A percentile compares a stretch with the other conserved stretches of the same genome.
These are phyloP conservation scores for Ogataea philodendri DNA, from an alignment of 805 yeast genomes.

Conservation along the genomic window DNA sequence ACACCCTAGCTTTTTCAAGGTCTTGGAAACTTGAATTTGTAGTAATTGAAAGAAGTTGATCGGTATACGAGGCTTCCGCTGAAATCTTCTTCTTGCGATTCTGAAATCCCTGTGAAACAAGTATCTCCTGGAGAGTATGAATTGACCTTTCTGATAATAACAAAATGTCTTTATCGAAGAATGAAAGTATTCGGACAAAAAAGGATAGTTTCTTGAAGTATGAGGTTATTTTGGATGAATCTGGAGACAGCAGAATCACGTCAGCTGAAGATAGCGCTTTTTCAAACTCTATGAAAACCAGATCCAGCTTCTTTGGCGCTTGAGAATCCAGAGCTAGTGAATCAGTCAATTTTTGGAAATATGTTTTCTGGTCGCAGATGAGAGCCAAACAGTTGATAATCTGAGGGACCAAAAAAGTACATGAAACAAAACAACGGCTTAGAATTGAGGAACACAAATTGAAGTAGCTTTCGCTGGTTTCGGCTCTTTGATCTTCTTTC, in stretches of 20 bases:
- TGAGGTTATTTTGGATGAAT: constrained; percentile 20
- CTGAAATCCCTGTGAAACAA: constrained; percentile 15
- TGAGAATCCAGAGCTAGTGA: constrained; percentile 20
- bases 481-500: constrained; percentile 26
- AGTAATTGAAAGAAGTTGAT: constrained; percentile 25
- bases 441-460: constrained; percentile 33
- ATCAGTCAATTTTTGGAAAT: constrained; percentile 11
- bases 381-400: constrained; percentile 33
- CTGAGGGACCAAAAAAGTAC: constrained; percentile 37
- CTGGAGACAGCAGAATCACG: constrained; percentile 27
- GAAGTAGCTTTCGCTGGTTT: constrained; percentile 35
- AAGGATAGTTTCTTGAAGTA: constrained; percentile 17
- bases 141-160: constrained; percentile 9
- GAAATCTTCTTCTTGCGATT: constrained; percentile 1
- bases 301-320: constrained; percentile 8
- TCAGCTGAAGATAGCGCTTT: constrained; percentile 19
- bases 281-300: constrained; percentile 12
- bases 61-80: constrained; percentile 16
- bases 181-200: constrained; percentile 9
- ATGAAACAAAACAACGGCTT: constrained; percentile 33
- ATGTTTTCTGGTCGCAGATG: constrained; percentile 20
- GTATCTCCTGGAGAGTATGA: constrained; percentile 16
- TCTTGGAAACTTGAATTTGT: constrained; percentile 1
- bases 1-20: neutral
- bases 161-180: constrained; percentile 6